Evolutionary conservation across 768 basidiomycete genomes (phyloP).

Genomic region (Rhodocollybia butyracea): DNA sequence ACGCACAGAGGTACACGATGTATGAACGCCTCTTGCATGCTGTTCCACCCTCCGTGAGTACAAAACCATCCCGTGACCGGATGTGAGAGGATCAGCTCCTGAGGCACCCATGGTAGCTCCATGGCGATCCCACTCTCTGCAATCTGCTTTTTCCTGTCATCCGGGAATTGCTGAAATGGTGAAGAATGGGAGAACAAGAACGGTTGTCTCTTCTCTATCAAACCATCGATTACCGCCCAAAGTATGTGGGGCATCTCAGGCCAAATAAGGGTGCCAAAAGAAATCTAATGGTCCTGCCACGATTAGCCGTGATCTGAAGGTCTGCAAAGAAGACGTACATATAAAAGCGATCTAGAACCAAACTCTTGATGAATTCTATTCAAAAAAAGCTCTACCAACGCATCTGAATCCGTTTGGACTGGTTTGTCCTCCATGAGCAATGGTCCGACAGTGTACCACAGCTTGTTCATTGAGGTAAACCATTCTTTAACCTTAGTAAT

Average conservation of each 20-base stretch:
- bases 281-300: neutral
- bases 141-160: conserved; percentile 3
- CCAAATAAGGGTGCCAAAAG: conserved; percentile 7
- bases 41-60: conserved; percentile 9
- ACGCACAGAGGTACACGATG: conserved; percentile 3
- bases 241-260: neutral
- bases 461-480: neutral
- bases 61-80: conserved; percentile 7
- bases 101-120: conserved; percentile 1
- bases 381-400: neutral
- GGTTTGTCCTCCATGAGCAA: neutral
- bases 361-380: neutral
- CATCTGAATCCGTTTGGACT: neutral
- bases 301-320: neutral
- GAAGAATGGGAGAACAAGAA: conserved; percentile 5
- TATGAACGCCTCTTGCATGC: conserved; percentile 3
- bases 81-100: conserved; percentile 5
- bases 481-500: neutral
- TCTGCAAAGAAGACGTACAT: neutral
- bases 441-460: neutral
- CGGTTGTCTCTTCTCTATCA: neutral
- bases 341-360: neutral
- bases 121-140: conserved; percentile 3
- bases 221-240: conserved; percentile 4
- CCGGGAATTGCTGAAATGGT: neutral